Conservation (phyloP, 139 green algal species). For the Pseudopediastrum boryanum region DNA sequence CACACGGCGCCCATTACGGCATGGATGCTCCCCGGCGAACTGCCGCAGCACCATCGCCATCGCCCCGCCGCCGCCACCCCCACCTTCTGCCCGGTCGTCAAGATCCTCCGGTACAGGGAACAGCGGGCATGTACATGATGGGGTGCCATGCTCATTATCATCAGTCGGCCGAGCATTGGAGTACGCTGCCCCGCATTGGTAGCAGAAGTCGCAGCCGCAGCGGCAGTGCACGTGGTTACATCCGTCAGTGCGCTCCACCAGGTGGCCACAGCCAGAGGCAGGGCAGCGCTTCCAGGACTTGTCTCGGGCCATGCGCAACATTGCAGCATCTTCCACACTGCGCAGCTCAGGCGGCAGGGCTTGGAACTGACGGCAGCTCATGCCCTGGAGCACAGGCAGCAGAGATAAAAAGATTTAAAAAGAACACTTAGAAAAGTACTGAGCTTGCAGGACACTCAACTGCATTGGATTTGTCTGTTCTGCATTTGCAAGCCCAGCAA, state of each 20-base stretch:
- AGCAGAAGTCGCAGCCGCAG: slow-evolving; percentile 57
- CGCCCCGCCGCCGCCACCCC: too few relatives aligned
- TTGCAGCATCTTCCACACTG: slow-evolving; percentile 47
- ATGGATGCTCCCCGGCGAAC: background rate
- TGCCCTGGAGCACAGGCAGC: too few relatives aligned
- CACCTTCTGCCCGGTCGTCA: too few relatives aligned
- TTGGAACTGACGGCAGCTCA: slow-evolving; percentile 59
- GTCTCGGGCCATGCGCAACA: slow-evolving; percentile 42
- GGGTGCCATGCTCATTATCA: slow-evolving; percentile 48
- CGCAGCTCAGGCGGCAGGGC: slow-evolving; percentile 48
- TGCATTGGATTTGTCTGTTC: too few relatives aligned
- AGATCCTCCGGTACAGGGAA: slow-evolving; percentile 42
- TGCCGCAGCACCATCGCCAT: background rate
- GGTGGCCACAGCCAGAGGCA: slow-evolving; percentile 30
- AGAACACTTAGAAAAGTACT: too few relatives aligned
- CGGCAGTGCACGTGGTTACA: slow-evolving; percentile 61
- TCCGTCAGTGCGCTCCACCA: slow-evolving; percentile 58
- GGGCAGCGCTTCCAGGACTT: slow-evolving; percentile 55
- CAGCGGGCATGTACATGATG: slow-evolving; percentile 35
- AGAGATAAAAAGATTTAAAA: too few relatives aligned
- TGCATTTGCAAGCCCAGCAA: too few relatives aligned
- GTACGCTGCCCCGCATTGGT: slow-evolving; percentile 50
- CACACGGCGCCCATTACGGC: slow-evolving; percentile 24
- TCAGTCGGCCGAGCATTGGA: slow-evolving; percentile 4
- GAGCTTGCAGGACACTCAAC: too few relatives aligned